Evolutionary conservation across 2,329 filamentous ascomycete species (phyloP), one percentile per base, ranked within the genome.

Genomic region (Pseudopyricularia javanii): DNA sequence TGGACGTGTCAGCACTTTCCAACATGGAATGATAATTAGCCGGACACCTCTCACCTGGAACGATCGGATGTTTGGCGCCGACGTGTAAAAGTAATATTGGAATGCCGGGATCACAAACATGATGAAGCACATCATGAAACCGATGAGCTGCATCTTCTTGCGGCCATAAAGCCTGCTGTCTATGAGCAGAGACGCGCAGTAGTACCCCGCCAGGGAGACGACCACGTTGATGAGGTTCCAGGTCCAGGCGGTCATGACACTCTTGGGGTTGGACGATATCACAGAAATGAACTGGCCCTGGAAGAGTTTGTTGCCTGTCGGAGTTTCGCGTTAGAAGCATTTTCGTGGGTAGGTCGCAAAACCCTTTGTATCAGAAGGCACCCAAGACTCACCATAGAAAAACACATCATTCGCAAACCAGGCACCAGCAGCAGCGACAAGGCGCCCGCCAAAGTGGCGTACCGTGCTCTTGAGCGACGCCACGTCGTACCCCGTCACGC

Each of bases 391-490:
- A 45, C 40, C 57, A 74, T 97, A 97, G 76, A 97, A 97, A 78
- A 97, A 96, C 59, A 97, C 86, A 64, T 97, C 91, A 69, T 97
- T 97, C 73, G 85, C 88, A 70, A 91, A 97, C 91, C 91, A 97
- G 34, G 83, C 80, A 54, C 87, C 87, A 11, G 91, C 83, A 20
- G 91, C 96, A 50, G 91, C 91, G 20, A 95, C 64, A 24, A 97
- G 72, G 60, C 91, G 89, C 51, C 86, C 85, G 49, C 90, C 89
- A 60, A 96, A 97, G 73, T 94, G 82, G 54, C 71, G 79, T 70
- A 91, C 81, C 47, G 88, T 91, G 62, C 88, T 74, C 59, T 79
- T 79, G 52, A 97, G 76, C 28, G 91, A 94, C 61, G 85, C 72
- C n/a, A 87, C 74, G 63, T 97, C 91, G 73, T 97, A 97, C 54